A percentile compares a stretch with the other conserved stretches of the same genome.
Conservation (phyloP, 2,329 filamentous ascomycete genomes). For the Emmonsia crescens region DNA sequence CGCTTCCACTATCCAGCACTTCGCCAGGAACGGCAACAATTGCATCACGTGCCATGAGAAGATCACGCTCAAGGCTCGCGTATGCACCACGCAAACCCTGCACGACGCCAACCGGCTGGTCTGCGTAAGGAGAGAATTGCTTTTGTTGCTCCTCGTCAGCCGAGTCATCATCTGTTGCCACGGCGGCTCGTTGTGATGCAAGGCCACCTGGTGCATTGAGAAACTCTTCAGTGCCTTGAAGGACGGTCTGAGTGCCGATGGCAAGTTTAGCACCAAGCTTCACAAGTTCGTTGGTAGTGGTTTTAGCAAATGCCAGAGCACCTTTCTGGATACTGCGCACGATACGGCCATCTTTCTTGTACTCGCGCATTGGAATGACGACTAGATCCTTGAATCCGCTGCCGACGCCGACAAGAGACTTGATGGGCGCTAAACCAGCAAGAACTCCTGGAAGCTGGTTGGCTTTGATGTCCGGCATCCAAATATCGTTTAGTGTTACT, state of each 20-base stretch:
- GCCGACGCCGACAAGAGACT: constrained; percentile 82
- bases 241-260: constrained; percentile 84
- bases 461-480: constrained; percentile 83
- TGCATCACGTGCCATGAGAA: constrained; percentile 78
- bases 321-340: constrained; percentile 89
- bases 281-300: constrained; percentile 87
- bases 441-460: constrained; percentile 85
- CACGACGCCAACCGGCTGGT: constrained; percentile 81
- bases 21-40: constrained; percentile 92
- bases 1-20: constrained; percentile 73
- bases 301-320: constrained; percentile 78
- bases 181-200: constrained; percentile 34
- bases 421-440: constrained; percentile 79
- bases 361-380: constrained; percentile 82
- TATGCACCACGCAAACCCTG: constrained; percentile 79
- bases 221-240: constrained; percentile 79
- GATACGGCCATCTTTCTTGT: constrained; percentile 84
- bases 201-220: constrained; percentile 35
- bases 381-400: constrained; percentile 78
- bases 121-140: constrained; percentile 81
- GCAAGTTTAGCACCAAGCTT: constrained; percentile 89
- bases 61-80: constrained; percentile 69
- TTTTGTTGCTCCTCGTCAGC: constrained; percentile 57
- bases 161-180: constrained; percentile 48
- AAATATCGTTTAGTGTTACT: constrained; percentile 84